These are phyloP conservation scores for Ustilago cynodontis DNA, from an alignment of 1,284 basidiomycete genomes.

Conservation along the genomic window DNA sequence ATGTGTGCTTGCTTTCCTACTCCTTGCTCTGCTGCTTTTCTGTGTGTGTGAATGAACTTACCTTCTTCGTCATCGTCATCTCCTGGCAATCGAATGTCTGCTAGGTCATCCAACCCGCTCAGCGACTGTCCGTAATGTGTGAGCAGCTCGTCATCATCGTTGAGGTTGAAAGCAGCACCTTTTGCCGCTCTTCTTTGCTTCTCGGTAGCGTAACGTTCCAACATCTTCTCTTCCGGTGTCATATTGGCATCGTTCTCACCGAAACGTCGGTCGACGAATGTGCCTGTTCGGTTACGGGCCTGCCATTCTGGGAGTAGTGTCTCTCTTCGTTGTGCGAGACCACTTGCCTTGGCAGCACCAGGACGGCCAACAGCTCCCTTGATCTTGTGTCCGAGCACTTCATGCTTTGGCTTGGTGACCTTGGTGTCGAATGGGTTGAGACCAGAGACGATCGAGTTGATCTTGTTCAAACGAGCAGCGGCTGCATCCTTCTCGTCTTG, in stretches of 20 bases:
- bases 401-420: conserved; percentile 79
- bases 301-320: conserved; percentile 85
- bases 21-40: not conserved
- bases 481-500: conserved; percentile 72
- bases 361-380: conserved; percentile 87
- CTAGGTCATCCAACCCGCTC: conserved; percentile 87
- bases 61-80: conserved; percentile 63
- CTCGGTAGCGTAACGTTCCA: conserved; percentile 94
- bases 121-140: conserved; percentile 93
- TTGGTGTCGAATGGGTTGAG: conserved; percentile 88
- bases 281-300: conserved; percentile 83
- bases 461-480: conserved; percentile 73
- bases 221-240: conserved; percentile 94
- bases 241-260: conserved; percentile 93
- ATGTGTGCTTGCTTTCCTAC: not conserved
- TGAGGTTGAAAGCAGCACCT: conserved; percentile 87
- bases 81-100: conserved; percentile 73
- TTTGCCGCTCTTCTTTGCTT: conserved; percentile 74
- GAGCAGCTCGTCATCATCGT: conserved; percentile 74
- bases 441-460: conserved; percentile 84
- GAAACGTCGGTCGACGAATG: conserved; percentile 92
- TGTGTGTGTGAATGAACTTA: conserved; percentile 25
- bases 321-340: conserved; percentile 80
- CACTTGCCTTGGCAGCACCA: conserved; percentile 86
- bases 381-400: conserved; percentile 86